phyloP scores from a whole-genome alignment of 345 rosid genomes.

The Erodium maritimum region DNA sequence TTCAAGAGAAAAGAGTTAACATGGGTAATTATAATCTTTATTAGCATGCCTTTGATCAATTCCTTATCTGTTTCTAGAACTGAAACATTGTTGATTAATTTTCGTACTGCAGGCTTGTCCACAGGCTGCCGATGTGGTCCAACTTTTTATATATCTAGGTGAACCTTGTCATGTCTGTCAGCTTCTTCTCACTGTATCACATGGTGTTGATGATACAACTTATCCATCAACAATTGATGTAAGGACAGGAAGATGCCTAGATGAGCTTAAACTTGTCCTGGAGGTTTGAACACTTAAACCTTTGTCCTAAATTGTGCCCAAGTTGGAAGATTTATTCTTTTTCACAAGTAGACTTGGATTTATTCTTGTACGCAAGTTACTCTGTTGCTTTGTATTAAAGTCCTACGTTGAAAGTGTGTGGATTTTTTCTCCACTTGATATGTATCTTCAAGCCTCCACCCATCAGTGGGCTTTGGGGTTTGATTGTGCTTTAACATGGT shows the following conservation, averaged over 20 bases:
- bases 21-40: slow-evolving; percentile 48
- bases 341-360: too few relatives aligned
- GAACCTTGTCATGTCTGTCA: slow-evolving; percentile 97
- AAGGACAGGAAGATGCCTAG: slow-evolving; percentile 69
- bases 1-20: slow-evolving; percentile 63
- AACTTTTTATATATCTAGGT: slow-evolving; percentile 71
- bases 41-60: slow-evolving; percentile 7
- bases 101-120: slow-evolving; percentile 58
- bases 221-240: slow-evolving; percentile 79
- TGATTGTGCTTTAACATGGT: too few relatives aligned
- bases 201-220: slow-evolving; percentile 88
- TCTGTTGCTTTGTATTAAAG: too few relatives aligned
- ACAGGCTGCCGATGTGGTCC: slow-evolving; percentile 74
- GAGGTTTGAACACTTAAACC: slow-evolving; percentile 50
- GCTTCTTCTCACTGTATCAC: slow-evolving; percentile 73
- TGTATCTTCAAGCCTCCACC: too few relatives aligned
- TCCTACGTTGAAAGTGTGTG: too few relatives aligned
- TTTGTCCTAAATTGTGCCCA: background rate
- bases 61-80: background rate
- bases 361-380: too few relatives aligned
- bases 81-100: background rate
- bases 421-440: too few relatives aligned
- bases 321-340: background rate
- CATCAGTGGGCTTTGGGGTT: too few relatives aligned
- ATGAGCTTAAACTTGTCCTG: slow-evolving; percentile 71